phyloP scores from a whole-genome alignment of 441 rosid species.

The Cnidoscolus chayamansa region DNA sequence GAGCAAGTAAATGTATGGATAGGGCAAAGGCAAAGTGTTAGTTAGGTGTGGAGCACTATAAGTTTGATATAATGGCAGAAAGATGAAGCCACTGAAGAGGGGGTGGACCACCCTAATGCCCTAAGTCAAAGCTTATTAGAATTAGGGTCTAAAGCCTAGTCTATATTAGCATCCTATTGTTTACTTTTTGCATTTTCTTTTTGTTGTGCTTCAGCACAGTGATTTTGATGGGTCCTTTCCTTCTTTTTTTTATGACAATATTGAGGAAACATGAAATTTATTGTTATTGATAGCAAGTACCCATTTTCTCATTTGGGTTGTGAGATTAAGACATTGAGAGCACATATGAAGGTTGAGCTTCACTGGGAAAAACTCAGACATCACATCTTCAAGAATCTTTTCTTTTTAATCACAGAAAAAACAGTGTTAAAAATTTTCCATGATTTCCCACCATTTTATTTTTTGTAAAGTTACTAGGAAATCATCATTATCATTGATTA shows the following conservation, averaged over 20 bases:
- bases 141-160: not conserved
- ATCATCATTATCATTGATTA: not conserved
- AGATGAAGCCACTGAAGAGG: not conserved
- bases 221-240: not conserved
- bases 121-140: not conserved
- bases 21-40: not conserved
- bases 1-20: not conserved
- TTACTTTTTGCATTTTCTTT: conserved; percentile 7
- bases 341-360: not conserved
- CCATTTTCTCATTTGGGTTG: not conserved
- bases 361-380: not conserved
- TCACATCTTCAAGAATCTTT: not conserved
- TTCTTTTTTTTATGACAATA: no score
- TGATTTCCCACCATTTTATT: no score
- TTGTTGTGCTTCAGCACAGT: not conserved
- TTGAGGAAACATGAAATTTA: no score
- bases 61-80: conserved; percentile 10
- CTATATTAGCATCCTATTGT: conserved; percentile 2
- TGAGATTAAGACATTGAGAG: not conserved
- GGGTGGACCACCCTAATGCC: conserved; percentile 17
- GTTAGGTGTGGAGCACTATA: conserved; percentile 20
- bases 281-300: no score
- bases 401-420: not conserved
- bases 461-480: not conserved
- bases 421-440: not conserved